Base-by-base conservation (phyloP, 2,329 filamentous ascomycete species). In the Pyrenochaeta sp. region DNA sequence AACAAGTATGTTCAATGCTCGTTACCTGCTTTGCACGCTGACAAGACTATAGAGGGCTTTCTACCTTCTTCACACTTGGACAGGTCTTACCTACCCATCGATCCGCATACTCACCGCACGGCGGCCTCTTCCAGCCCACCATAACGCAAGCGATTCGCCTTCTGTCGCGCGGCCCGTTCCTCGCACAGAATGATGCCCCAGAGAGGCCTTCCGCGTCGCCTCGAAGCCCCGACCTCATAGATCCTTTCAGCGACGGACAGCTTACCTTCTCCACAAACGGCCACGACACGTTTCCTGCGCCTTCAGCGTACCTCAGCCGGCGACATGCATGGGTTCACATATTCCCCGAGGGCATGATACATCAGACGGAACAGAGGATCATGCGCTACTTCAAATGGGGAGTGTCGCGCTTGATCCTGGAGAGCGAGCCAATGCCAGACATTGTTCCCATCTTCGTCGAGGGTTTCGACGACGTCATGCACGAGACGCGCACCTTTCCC, bases 371-470 rank as follows among this genome's bases (percentile, higher is more conserved):
- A 1, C 77, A 85, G 28, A 84, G 85, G 60, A 84, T 86, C 6
- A 86, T 97, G 79, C 88, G 94, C 20, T 99, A 99, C 74, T 97
- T 97, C 82, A 96, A 96, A 76, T 99, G 94, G 94, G 94, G 94
- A 1, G 80, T 97, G 2, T 90, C 93, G 6, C 84, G 94, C 2
- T 80, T 97, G 44, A 94, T 99, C 44, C 83, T 99, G 32, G 94
- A 99, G 72, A 84, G 87, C 32, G 88, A 93, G 35, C 90, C 90
- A 3, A 86, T 89, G 51, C 94, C 94, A 0, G 89, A 95, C 57
- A 82, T 99, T 14, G 82, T 99, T 23, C 91, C 94, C 29, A 93
- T 99, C 74, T 99, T 95, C 78, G 87, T 97, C 35, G 90, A 96
- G 62, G 94, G 94, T 19, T 88, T 89, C 11, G 88, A 96, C 66